phyloP scores from a whole-genome alignment of 2,329 filamentous ascomycete genomes.

The Penicillium rolfsii region DNA sequence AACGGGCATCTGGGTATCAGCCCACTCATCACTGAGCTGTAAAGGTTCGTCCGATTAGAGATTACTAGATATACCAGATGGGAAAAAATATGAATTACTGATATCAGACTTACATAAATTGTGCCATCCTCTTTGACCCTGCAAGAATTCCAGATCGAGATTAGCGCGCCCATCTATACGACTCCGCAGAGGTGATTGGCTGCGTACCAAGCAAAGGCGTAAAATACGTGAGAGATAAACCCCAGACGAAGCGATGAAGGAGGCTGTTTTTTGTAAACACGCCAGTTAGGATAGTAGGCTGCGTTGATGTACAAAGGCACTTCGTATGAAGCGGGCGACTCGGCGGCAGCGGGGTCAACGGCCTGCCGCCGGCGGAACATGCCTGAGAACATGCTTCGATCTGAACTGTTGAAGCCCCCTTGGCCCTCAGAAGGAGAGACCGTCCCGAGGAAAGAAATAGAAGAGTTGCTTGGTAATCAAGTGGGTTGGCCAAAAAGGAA shows the following conservation, averaged over 20 bases:
- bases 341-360: constrained; percentile 21
- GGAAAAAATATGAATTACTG: neutral
- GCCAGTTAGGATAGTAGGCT: constrained; percentile 81
- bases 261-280: constrained; percentile 72
- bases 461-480: neutral
- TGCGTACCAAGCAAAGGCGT: constrained; percentile 70
- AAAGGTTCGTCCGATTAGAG: constrained; percentile 9
- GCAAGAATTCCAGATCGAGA: constrained; percentile 29
- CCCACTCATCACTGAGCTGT: constrained; percentile 78
- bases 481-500: neutral
- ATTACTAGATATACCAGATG: neutral
- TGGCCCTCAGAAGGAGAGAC: neutral
- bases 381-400: constrained; percentile 24
- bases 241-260: constrained; percentile 74
- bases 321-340: constrained; percentile 34
- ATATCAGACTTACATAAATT: constrained; percentile 66
- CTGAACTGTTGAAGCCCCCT: neutral
- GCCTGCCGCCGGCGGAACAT: constrained; percentile 25
- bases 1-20: constrained; percentile 71
- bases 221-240: constrained; percentile 80
- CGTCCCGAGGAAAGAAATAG: neutral
- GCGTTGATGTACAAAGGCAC: constrained; percentile 63
- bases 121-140: constrained; percentile 72
- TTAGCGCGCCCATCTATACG: constrained; percentile 30
- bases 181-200: constrained; percentile 21